Conservation (phyloP, 176 grass and related monocot genomes). For the Stipa capillata region DNA sequence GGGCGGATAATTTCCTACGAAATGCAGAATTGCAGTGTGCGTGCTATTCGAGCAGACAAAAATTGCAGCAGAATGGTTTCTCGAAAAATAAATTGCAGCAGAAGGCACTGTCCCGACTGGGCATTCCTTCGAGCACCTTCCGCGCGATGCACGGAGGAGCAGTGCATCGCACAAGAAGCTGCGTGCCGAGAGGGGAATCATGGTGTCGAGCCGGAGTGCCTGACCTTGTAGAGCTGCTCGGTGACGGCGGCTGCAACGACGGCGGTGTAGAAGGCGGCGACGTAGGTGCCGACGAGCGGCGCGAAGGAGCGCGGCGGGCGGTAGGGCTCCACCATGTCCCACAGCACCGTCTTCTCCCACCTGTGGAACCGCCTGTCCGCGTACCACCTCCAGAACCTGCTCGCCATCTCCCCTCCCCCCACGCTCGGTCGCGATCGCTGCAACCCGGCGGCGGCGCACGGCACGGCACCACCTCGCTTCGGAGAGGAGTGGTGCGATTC, state of each 20-base stretch:
- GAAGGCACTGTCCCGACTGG: background rate
- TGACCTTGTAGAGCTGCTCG: conserved; percentile 91
- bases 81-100: background rate
- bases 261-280: conserved; percentile 94
- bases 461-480: background rate
- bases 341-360: conserved; percentile 95
- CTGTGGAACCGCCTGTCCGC: conserved; percentile 77
- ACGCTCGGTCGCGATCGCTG: background rate
- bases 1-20: background rate
- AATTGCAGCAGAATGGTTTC: too few relatives aligned
- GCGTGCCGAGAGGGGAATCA: background rate
- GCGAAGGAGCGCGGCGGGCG: conserved; percentile 61
- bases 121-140: conserved; percentile 29
- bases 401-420: conserved; percentile 35
- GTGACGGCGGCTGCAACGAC: conserved; percentile 72
- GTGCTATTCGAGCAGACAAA: too few relatives aligned
- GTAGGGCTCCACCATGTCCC: conserved; percentile 97
- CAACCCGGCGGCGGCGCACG: background rate
- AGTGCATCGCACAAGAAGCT: background rate
- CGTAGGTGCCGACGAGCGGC: conserved; percentile 70
- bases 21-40: background rate
- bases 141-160: background rate
- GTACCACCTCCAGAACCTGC: conserved; percentile 88
- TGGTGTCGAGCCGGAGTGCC: background rate
- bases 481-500: too few relatives aligned